Evolutionary conservation across 2,329 filamentous ascomycete species (phyloP), one percentile per base, ranked within the genome.

Genomic region (Tympanopsis confertula): DNA sequence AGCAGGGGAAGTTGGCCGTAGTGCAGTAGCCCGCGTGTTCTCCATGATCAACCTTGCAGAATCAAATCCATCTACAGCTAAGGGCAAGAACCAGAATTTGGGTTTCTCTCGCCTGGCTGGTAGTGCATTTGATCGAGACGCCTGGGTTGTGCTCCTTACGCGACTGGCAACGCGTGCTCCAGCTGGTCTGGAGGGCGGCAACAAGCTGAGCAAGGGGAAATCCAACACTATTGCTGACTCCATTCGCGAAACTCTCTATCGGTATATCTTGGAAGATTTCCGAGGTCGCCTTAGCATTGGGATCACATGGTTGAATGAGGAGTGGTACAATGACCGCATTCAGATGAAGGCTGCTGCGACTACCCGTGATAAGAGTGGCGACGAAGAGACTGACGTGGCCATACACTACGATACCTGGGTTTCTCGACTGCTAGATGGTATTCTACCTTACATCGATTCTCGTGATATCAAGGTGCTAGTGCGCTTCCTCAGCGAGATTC

Each of bases 251-350:
- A 70, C 77, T 5, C 65, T 98, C 2, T 91, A 87, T 58, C 71
- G 75, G 38, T 95, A 94, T 55, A 74, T 96, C 35, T 74, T 96
- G 44, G 86, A 93, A 45, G 89, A 96, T 54, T 98, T 94, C 61
- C 78, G 89, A 39, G 79, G 74, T 44, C 80, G 91, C 32, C 88
- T 96, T 44, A 88, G 93, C 47, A 74, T 91, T 17, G 89, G 87
- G 1, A 86, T 96, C 37, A 80, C 82, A 5, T 98, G 91, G 91
- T 69, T 98, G 13, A 94, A 82, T 49, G 91, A 98, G 57, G 91
- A 98, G 60, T 98, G 91, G 89, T 96, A 94, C 58, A 93, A 88
- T 50, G 89, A 96, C 55, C 78, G 68, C 32, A 58, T 86, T 20
- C 61, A 69, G 39, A 58, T 48, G 32, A 62, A 60, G 41, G 47